phyloP scores from a whole-genome alignment of 2,329 filamentous ascomycete genomes.

The Apiospora phragmitis region DNA sequence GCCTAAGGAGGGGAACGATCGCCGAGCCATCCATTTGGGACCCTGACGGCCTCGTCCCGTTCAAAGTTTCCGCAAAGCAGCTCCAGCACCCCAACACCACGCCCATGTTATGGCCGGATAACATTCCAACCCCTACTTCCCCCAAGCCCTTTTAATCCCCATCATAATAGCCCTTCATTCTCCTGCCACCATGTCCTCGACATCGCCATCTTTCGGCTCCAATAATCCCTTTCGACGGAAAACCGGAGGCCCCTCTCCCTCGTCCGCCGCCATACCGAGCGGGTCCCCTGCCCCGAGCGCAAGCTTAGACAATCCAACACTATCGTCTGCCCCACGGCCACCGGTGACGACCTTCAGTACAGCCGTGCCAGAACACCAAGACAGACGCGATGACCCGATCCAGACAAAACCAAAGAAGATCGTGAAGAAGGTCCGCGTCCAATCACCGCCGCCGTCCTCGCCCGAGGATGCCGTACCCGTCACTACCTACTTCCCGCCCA shows the following conservation, averaged over 20 bases:
- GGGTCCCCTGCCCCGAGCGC: constrained; percentile 11
- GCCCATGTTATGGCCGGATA: background rate
- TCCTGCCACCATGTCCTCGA: constrained; percentile 33
- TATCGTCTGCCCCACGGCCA: constrained; percentile 19
- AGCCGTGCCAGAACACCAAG: constrained; percentile 32
- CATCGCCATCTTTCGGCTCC: constrained; percentile 39
- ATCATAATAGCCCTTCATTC: constrained; percentile 11
- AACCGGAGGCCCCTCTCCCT: constrained; percentile 20
- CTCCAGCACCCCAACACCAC: background rate
- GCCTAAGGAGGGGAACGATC: constrained; percentile 7
- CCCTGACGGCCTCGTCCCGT: constrained; percentile 7
- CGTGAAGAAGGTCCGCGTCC: constrained; percentile 67
- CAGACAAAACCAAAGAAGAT: constrained; percentile 46
- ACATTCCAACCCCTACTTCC: background rate
- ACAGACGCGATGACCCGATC: constrained; percentile 35
- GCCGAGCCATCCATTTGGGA: constrained; percentile 4
- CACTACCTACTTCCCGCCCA: constrained; percentile 23
- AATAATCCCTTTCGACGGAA: constrained; percentile 57
- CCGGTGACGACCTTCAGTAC: constrained; percentile 32
- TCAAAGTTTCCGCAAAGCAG: constrained; percentile 6
- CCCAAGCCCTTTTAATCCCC: background rate
- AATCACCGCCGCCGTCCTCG: constrained; percentile 63
- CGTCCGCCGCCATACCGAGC: constrained; percentile 8
- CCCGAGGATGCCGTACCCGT: constrained; percentile 49
- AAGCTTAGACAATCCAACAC: constrained; percentile 4